phyloP scores from a whole-genome alignment of 2,329 filamentous ascomycete genomes.

The Fusarium sp. region DNA sequence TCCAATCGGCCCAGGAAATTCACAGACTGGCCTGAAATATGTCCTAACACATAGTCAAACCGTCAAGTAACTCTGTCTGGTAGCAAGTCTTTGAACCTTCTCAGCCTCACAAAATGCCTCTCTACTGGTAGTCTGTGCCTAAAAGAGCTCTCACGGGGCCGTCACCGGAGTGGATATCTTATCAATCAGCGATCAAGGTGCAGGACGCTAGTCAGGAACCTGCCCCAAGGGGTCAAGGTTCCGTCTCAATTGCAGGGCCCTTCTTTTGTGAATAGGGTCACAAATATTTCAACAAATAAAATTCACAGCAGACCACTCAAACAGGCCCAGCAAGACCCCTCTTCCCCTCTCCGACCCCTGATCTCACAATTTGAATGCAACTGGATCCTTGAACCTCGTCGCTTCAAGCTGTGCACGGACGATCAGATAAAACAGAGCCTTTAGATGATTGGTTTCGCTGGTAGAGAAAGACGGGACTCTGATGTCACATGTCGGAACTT shows the following conservation, averaged over 20 bases:
- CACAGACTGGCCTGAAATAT: too few relatives aligned
- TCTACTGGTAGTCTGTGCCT: too few relatives aligned
- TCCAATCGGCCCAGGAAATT: too few relatives aligned
- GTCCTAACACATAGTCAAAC: not conserved
- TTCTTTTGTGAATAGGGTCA: conserved; percentile 2
- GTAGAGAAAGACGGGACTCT: conserved; percentile 20
- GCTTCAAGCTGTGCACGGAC: conserved; percentile 34
- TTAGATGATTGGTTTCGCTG: conserved; percentile 18
- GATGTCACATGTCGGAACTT: conserved; percentile 47
- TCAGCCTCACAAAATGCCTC: too few relatives aligned
- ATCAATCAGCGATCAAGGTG: conserved; percentile 49
- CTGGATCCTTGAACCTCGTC: conserved; percentile 14
- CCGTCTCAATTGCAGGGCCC: conserved; percentile 21
- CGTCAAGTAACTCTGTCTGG: not conserved
- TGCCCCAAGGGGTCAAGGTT: conserved; percentile 16
- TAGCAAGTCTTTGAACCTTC: not conserved
- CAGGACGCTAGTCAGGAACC: conserved; percentile 38
- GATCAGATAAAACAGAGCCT: conserved; percentile 43
- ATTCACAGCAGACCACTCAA: conserved; percentile 10
- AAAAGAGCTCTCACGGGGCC: not conserved
- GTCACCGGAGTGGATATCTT: conserved; percentile 41
- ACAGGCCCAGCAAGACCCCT: conserved; percentile 12
- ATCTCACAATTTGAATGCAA: conserved; percentile 16
- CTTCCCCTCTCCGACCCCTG: conserved; percentile 13
- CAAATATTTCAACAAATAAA: conserved; percentile 12